Percentiles rank a stretch among this genome's conserved stretches.
These are phyloP conservation scores for Penicillium sp. DNA, from an alignment of 2,329 filamentous ascomycete genomes.

Conservation along the genomic window DNA sequence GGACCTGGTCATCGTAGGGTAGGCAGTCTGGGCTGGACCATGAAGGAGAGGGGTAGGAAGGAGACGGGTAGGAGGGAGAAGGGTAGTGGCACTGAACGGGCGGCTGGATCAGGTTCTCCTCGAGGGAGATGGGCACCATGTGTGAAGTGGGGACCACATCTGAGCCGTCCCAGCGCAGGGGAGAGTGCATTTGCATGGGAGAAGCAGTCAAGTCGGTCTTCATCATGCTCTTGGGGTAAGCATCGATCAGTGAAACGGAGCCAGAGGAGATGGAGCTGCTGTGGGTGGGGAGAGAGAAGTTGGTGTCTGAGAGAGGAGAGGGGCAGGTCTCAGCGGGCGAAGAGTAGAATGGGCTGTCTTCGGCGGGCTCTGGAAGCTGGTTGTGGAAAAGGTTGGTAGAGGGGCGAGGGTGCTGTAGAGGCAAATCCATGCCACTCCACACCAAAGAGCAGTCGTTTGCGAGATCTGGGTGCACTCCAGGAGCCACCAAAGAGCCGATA, in stretches of 20 bases:
- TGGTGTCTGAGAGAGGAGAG: slow-evolving; percentile 43
- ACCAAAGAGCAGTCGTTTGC: slow-evolving; percentile 32
- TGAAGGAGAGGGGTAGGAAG: slow-evolving; percentile 22
- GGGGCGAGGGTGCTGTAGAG: slow-evolving; percentile 29
- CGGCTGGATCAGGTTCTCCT: slow-evolving; percentile 38
- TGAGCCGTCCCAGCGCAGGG: slow-evolving; percentile 35
- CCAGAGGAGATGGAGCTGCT: slow-evolving; percentile 35
- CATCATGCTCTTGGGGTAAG: slow-evolving; percentile 34
- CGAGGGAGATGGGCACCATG: slow-evolving; percentile 35
- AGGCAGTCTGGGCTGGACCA: slow-evolving; percentile 25
- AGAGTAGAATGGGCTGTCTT: slow-evolving; percentile 45
- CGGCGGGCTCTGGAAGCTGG: slow-evolving; percentile 37
- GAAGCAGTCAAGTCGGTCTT: slow-evolving; percentile 35
- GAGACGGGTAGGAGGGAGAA: slow-evolving; percentile 20
- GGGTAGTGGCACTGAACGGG: slow-evolving; percentile 26
- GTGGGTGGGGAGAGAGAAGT: slow-evolving; percentile 33
- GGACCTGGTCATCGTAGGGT: slow-evolving; percentile 25
- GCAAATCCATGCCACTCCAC: slow-evolving; percentile 39
- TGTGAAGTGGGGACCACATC: slow-evolving; percentile 33
- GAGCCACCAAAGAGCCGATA: slow-evolving; percentile 36
- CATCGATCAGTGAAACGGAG: slow-evolving; percentile 35
- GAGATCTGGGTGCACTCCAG: slow-evolving; percentile 35
- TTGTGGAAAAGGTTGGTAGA: slow-evolving; percentile 28
- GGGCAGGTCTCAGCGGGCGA: slow-evolving; percentile 44
- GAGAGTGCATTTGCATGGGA: slow-evolving; percentile 33